A percentile compares a stretch with the other conserved stretches of the same genome.
Conservation (phyloP, 768 basidiomycete species). For the Podaxis sp. region DNA sequence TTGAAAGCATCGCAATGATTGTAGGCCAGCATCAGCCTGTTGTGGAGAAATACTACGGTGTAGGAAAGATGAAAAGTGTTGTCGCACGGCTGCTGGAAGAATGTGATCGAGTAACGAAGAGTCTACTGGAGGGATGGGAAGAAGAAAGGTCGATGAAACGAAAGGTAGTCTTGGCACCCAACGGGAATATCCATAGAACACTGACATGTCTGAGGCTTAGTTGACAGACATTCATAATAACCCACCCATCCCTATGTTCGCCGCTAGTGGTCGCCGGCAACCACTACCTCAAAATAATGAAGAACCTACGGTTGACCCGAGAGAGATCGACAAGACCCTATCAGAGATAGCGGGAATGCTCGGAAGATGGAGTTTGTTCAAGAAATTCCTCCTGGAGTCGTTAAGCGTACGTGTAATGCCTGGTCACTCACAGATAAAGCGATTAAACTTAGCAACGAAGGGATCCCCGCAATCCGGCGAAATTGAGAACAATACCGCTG, state of each 20-base stretch:
- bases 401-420: constrained; percentile 50
- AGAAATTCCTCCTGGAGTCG: constrained; percentile 79
- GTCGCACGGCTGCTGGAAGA: constrained; percentile 76
- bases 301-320: constrained; percentile 69
- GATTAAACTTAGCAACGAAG: not conserved
- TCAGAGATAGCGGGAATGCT: constrained; percentile 89
- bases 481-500: constrained; percentile 9
- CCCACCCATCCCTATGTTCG: constrained; percentile 32
- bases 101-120: constrained; percentile 79
- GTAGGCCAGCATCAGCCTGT: constrained; percentile 97
- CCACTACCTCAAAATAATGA: constrained; percentile 32
- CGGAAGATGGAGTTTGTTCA: constrained; percentile 88
- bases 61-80: constrained; percentile 81
- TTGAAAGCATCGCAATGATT: constrained; percentile 94
- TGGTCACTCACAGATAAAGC: not conserved
- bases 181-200: not conserved
- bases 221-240: constrained; percentile 45
- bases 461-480: constrained; percentile 12
- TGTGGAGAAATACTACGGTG: constrained; percentile 97
- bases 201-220: constrained; percentile 25
- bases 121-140: constrained; percentile 81
- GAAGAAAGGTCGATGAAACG: constrained; percentile 84
- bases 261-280: constrained; percentile 27
- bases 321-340: constrained; percentile 89
- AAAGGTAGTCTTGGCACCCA: constrained; percentile 46